A percentile compares a stretch with the other conserved stretches of the same genome.
Conservation (phyloP, 163 green algal species). For the Picocystis sp. region DNA sequence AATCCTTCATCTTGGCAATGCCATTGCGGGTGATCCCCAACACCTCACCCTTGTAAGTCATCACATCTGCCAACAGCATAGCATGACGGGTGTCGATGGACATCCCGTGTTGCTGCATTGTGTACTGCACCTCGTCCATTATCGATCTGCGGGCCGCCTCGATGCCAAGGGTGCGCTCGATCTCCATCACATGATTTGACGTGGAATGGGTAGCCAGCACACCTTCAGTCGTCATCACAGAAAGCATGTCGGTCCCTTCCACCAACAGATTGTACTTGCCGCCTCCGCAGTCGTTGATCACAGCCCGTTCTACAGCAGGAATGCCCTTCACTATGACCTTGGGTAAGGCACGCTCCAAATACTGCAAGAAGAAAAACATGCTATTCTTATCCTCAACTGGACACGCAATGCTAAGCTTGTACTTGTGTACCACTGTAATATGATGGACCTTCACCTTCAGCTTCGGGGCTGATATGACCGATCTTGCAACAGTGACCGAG, state of each 20-base stretch:
- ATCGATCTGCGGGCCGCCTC: conserved; percentile 66
- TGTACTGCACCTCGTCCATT: conserved; percentile 81
- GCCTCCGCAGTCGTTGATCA: conserved; percentile 52
- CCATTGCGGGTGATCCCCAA: conserved; percentile 97
- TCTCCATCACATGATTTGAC: conserved; percentile 89
- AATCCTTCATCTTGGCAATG: conserved; percentile 99
- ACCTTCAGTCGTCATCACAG: conserved; percentile 37
- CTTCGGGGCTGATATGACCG: conserved; percentile 41
- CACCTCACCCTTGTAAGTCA: conserved; percentile 95
- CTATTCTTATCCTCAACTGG: too few species aligned
- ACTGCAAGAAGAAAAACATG: conserved; percentile 31
- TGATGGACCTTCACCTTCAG: conserved; percentile 65
- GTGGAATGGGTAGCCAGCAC: conserved; percentile 45
- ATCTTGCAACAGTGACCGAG: conserved; percentile 24
- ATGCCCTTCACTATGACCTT: conserved; percentile 68
- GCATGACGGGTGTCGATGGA: conserved; percentile 81
- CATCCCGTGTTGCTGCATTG: conserved; percentile 87
- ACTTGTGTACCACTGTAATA: conserved; percentile 7
- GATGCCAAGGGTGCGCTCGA: conserved; percentile 72
- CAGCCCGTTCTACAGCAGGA: conserved; percentile 60
- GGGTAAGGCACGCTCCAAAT: conserved; percentile 24
- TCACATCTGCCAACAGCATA: conserved; percentile 94
- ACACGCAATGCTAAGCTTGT: conserved; percentile 4
- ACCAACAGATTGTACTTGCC: conserved; percentile 53
- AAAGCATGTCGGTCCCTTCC: conserved; percentile 56